phyloP scores from a whole-genome alignment of 371 early-diverging fungal genomes.

The Capillidium heterosporum region DNA sequence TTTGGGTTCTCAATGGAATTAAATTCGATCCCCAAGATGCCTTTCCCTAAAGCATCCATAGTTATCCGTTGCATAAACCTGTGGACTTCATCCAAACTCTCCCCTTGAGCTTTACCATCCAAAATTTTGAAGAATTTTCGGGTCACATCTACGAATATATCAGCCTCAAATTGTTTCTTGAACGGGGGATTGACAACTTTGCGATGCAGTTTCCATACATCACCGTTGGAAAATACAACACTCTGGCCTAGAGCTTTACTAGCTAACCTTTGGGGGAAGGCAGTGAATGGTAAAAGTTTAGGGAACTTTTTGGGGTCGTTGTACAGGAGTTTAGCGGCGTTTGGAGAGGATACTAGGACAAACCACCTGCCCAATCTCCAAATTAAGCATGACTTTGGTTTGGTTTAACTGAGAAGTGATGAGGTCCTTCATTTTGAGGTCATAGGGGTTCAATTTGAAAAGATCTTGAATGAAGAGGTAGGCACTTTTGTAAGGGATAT shows the following conservation, averaged over 20 bases:
- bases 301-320: not conserved
- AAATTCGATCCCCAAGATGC: not conserved
- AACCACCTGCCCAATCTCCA: not conserved
- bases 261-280: not conserved
- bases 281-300: not conserved
- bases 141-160: not conserved
- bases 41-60: not conserved
- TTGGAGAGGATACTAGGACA: not conserved
- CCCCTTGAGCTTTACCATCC: not conserved
- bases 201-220: not conserved
- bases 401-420: no score
- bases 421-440: no score
- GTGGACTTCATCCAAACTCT: slow-evolving; percentile 10
- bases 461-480: no score
- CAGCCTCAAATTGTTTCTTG: slow-evolving; percentile 6
- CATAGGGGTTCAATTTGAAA: no score
- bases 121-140: not conserved
- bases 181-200: slow-evolving; percentile 11
- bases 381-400: no score
- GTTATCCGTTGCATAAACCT: not conserved
- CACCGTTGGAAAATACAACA: not conserved
- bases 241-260: not conserved
- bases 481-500: no score
- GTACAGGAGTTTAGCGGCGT: not conserved
- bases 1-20: not conserved